These are phyloP conservation scores for Penicillium sp. DNA, from an alignment of 2,329 filamentous ascomycete species.

Conservation along the genomic window DNA sequence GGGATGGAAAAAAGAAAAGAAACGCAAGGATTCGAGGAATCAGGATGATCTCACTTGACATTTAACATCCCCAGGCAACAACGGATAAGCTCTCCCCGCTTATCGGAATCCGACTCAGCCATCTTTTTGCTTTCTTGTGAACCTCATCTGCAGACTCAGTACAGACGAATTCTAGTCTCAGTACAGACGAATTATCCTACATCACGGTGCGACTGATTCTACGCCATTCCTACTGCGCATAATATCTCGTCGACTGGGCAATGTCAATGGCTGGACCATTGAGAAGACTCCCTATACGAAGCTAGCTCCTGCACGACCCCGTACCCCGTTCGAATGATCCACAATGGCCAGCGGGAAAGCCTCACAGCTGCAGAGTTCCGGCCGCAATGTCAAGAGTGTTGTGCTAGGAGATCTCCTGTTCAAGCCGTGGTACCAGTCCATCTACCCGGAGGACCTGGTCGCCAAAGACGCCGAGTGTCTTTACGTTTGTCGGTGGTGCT, in stretches of 20 bases:
- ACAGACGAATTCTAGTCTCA: neutral
- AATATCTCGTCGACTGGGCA: neutral
- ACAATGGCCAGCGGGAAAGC: constrained; percentile 28
- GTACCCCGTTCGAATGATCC: neutral
- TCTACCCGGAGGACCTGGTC: constrained; percentile 69
- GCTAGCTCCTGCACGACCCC: constrained; percentile 4
- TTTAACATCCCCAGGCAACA: constrained; percentile 20
- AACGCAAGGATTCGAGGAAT: constrained; percentile 7
- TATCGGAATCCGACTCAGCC: constrained; percentile 1
- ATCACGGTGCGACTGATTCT: neutral
- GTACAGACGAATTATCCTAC: neutral
- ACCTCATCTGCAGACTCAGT: neutral
- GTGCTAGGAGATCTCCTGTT: constrained; percentile 79
- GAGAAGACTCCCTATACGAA: constrained; percentile 7
- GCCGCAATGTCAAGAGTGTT: constrained; percentile 78
- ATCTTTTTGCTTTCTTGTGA: neutral
- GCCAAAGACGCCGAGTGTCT: constrained; percentile 54
- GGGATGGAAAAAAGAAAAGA: neutral
- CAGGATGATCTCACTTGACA: constrained; percentile 10
- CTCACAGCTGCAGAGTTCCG: constrained; percentile 27
- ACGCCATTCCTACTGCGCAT: neutral
- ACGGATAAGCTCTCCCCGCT: constrained; percentile 20
- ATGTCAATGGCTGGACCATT: constrained; percentile 18
- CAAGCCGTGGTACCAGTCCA: constrained; percentile 87
- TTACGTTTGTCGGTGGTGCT: constrained; percentile 88